phyloP scores from a whole-genome alignment of 257 asterid genomes.

The Solanum medicagineum region DNA sequence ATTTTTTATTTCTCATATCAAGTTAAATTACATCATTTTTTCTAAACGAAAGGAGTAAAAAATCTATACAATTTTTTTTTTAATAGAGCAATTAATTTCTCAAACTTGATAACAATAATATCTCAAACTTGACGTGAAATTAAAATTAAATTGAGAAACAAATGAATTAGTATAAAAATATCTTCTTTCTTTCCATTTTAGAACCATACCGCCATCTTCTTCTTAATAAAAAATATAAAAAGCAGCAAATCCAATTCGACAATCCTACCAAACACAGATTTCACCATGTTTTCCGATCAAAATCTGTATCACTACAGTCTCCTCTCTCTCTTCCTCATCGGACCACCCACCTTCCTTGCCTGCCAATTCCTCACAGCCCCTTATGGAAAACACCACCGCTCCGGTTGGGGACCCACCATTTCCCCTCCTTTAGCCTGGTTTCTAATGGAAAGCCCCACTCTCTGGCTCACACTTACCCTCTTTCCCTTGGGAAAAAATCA shows the following conservation, averaged over 20 bases:
- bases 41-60: too few relatives aligned
- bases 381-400: conserved; percentile 55
- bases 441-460: conserved; percentile 60
- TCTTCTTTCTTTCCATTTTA: too few relatives aligned
- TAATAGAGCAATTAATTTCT: too few relatives aligned
- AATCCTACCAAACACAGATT: not conserved
- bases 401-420: conserved; percentile 56
- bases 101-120: too few relatives aligned
- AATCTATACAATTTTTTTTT: too few relatives aligned
- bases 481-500: conserved; percentile 42
- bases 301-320: conserved; percentile 21
- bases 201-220: too few relatives aligned
- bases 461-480: conserved; percentile 53
- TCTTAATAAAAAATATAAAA: too few relatives aligned
- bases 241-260: not conserved
- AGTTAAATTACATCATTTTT: too few relatives aligned
- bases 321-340: conserved; percentile 18
- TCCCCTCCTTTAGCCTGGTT: conserved; percentile 59
- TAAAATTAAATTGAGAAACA: too few relatives aligned
- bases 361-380: conserved; percentile 58
- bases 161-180: too few relatives aligned
- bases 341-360: conserved; percentile 41
- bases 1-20: too few relatives aligned
- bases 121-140: too few relatives aligned
- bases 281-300: conserved; percentile 28